These are phyloP conservation scores for Kwoniella newhampshirensis DNA, from an alignment of 768 basidiomycete genomes.

Conservation along the genomic window DNA sequence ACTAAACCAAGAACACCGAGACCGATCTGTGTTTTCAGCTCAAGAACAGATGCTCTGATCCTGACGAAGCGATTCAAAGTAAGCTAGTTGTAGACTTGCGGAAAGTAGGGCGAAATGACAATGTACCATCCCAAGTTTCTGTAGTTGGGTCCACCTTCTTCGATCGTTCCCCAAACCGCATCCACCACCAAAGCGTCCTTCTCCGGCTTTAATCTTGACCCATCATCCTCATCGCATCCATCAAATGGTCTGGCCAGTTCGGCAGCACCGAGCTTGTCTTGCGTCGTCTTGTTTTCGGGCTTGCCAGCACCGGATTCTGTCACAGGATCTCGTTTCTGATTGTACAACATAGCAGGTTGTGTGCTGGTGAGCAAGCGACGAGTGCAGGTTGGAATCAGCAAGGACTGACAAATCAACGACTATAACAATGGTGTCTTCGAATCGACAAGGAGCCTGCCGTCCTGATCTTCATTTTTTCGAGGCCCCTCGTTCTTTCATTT, in stretches of 20 bases:
- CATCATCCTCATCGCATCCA: slow-evolving; percentile 2
- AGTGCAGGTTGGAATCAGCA: too few species aligned
- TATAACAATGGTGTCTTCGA: too few species aligned
- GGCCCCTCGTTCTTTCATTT: too few species aligned
- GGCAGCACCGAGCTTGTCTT: slow-evolving; percentile 5
- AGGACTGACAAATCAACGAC: too few species aligned
- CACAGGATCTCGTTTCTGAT: too few species aligned
- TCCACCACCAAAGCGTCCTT: slow-evolving; percentile 20
- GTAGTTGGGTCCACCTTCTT: slow-evolving; percentile 32
- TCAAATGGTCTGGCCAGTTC: slow-evolving; percentile 12
- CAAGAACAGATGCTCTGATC: slow-evolving; percentile 32
- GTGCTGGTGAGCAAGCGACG: too few species aligned
- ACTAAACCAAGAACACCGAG: slow-evolving; percentile 36
- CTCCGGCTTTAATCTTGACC: not conserved
- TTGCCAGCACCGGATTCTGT: too few species aligned
- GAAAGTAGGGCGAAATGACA: not conserved
- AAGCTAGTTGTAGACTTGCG: not conserved
- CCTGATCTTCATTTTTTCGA: too few species aligned
- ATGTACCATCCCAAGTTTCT: slow-evolving; percentile 27
- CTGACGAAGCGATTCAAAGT: slow-evolving; percentile 6
- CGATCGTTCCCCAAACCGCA: slow-evolving; percentile 35
- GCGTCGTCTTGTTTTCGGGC: not conserved
- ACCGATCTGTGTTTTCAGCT: slow-evolving; percentile 38
- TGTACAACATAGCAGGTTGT: too few species aligned
- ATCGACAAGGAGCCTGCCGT: too few species aligned